Base-by-base conservation (phyloP, 2,329 filamentous ascomycete genomes). In the Byssoonygena ceratinophila region DNA sequence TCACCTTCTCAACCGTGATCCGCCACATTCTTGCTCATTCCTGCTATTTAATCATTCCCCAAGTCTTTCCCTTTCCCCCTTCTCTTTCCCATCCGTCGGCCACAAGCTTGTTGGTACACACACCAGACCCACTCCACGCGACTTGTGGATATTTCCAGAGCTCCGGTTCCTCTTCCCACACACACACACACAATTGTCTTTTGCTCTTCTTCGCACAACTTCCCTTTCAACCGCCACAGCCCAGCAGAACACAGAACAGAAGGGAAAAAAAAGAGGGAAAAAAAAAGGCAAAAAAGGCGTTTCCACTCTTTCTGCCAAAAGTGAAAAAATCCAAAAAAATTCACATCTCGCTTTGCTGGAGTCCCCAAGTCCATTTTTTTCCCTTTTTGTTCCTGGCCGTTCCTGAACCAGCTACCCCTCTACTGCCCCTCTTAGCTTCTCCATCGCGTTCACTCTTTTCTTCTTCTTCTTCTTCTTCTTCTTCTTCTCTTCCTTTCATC, bases 391-490 rank as follows among this genome's bases (percentile, higher is more conserved):
- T 48, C 46, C 46, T 49, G 46, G 36, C 46, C n/a, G 46, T 49
- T 40, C 46, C 46, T 49, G 46, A 49, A 49, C 46, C 46, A 16
- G 14, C 32, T 40, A 27, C 27, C 36, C 27, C 27, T 51, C 47
- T 41, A 18, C 43, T 31, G 16, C 39, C 23, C 46, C 39, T 47
- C 31, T 39, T 43, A 23, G 25, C 22, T 31, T 34, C 51, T 40
- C 32, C 32, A 48, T 39, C 46, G 32, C 25, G 55, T 37, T 64
- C 52, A 52, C 23, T 43, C 45, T 20, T 55, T 57, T 54, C 50
- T 55, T 34, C 51, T 54, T 53, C 51, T 50, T 55, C 32, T 54
- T 57, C 52, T 54, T 37, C 37, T 37, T 44, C 14, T 47, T 52
- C 18, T 29, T 43, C 41, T 39, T 54, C 53, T 53, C 54, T 54